Base-by-base conservation (phyloP, 371 early-diverging fungal species). In the Mucor plumbeus region DNA sequence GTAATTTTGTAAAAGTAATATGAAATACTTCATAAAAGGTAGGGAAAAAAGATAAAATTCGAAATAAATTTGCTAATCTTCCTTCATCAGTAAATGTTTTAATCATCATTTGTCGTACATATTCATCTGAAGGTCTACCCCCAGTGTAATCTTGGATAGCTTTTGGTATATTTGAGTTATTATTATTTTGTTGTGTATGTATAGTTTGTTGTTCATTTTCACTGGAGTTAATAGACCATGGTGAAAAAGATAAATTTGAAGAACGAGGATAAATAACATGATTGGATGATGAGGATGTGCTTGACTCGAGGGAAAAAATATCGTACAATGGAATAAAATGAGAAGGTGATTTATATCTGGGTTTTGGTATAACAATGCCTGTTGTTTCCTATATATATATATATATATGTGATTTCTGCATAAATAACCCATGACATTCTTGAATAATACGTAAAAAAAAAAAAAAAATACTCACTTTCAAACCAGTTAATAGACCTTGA, bases 1-100 rank as follows among this genome's bases (percentile, higher is more conserved):
- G 64, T 21, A 82, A 79, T 31, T 78, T 76, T 8, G 65, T 67
- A 44, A 72, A 80, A 0, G 86, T 76, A 4, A 64, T 63, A 58
- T 83, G 81, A 70, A 80, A 86, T 11, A 80, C 80, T 68, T 87
- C 87, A 73, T 83, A 84, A 65, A 84, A 90, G 4, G 85, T 80
- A 4, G 90, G 90, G 65, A 90, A 90, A 63, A 85, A 90, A 11
- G 87, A 80, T 47, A 89, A 69, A 54, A 90, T 71, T 4, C 90
- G 87, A 58, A 71, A 84, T 15, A 84, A 53, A 65, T 90, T 85
- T 43, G 76, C 76, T 9, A 88, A 63, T 11, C 90, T 73, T 7
- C 88, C 90, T 63, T 79, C 78, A n/a, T 81, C 82, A 21, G 81
- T 70, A 61, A 85, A 89, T 0, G 85, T 85, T 36, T 83, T 80